phyloP scores from a whole-genome alignment of 441 rosid genomes.

The Erysimum pusillum region DNA sequence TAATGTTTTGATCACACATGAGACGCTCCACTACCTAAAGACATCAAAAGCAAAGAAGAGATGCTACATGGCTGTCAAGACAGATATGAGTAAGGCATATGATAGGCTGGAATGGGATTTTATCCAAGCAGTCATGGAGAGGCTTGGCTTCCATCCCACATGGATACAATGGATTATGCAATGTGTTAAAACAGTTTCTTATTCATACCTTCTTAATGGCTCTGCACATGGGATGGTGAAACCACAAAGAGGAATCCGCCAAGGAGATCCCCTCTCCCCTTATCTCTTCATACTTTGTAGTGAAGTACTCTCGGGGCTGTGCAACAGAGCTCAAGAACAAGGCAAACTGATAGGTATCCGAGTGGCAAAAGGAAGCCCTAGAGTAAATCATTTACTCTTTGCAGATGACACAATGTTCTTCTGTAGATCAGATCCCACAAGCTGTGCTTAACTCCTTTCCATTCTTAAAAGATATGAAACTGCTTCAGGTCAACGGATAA shows the following conservation, averaged over 20 bases:
- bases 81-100: neutral
- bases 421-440: neutral
- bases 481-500: neutral
- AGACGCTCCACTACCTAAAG: neutral
- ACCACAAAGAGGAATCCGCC: neutral
- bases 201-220: accelerated
- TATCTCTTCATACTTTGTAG: neutral
- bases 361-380: neutral
- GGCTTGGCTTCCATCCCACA: accelerated
- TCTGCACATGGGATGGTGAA: accelerated
- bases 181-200: neutral
- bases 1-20: too few species aligned
- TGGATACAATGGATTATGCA: neutral
- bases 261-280: neutral
- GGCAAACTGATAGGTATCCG: accelerated
- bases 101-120: neutral
- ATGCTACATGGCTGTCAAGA: neutral
- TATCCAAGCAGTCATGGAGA: accelerated
- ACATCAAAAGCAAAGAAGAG: neutral
- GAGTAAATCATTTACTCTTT: neutral
- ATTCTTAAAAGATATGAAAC: neutral
- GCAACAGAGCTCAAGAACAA: neutral
- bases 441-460: neutral
- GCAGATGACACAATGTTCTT: neutral
- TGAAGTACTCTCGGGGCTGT: neutral